These are phyloP conservation scores for Claviceps digitariae DNA, from an alignment of 2,329 filamentous ascomycete species.

Conservation along the genomic window DNA sequence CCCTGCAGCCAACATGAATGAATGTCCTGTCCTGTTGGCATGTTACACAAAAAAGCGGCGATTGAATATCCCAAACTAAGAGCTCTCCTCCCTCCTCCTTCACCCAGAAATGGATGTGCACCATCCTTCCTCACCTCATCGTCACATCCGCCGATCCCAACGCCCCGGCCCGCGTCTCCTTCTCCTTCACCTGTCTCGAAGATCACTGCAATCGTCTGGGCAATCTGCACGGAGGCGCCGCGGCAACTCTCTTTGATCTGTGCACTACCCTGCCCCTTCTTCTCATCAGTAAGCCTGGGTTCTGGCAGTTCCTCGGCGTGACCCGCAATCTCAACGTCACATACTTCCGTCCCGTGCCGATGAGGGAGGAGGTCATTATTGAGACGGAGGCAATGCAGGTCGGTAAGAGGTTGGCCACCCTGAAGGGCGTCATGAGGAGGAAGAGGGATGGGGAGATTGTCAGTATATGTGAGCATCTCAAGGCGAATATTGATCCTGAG, in stretches of 20 bases:
- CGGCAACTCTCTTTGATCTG: slow-evolving; percentile 54
- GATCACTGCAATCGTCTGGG: slow-evolving; percentile 38
- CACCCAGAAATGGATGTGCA: slow-evolving; percentile 30
- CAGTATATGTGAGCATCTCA: slow-evolving; percentile 49
- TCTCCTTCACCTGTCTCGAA: slow-evolving; percentile 34
- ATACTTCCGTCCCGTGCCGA: slow-evolving; percentile 49
- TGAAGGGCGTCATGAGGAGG: slow-evolving; percentile 41
- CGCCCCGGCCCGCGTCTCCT: slow-evolving; percentile 25
- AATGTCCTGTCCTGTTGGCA: no score
- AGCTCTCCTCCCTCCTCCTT: background rate
- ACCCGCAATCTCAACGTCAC: slow-evolving; percentile 52
- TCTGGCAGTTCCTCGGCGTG: slow-evolving; percentile 50
- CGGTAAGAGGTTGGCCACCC: slow-evolving; percentile 38
- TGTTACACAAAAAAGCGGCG: background rate
- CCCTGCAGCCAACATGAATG: no score
- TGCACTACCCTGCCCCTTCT: slow-evolving; percentile 46
- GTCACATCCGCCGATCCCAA: slow-evolving; percentile 23
- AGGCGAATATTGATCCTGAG: slow-evolving; percentile 43
- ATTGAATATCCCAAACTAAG: background rate
- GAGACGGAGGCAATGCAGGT: slow-evolving; percentile 44
- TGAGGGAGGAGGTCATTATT: slow-evolving; percentile 36
- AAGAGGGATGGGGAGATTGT: slow-evolving; percentile 38
- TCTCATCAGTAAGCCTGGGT: slow-evolving; percentile 42
- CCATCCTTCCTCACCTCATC: slow-evolving; percentile 27
- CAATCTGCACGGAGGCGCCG: slow-evolving; percentile 49